phyloP scores from a whole-genome alignment of 371 early-diverging fungal species.

The Neoconidiobolus thromboides region DNA sequence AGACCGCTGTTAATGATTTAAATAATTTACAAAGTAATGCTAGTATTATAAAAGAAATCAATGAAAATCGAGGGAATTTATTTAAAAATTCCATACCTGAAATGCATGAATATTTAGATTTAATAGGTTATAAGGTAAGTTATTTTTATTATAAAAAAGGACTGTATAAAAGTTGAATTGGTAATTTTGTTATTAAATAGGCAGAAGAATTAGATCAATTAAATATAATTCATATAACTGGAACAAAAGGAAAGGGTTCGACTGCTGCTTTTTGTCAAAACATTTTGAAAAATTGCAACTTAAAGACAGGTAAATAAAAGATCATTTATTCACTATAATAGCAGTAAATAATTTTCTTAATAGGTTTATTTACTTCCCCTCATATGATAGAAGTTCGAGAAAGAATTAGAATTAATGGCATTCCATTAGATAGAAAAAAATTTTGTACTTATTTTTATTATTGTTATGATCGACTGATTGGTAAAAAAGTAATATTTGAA shows the following conservation, averaged over 20 bases:
- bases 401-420: conserved; percentile 80
- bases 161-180: background rate
- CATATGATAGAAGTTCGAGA: conserved; percentile 85
- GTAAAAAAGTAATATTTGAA: background rate
- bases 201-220: conserved; percentile 39
- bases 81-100: conserved; percentile 51
- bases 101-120: conserved; percentile 36
- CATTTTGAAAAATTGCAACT: conserved; percentile 23
- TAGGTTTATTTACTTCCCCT: conserved; percentile 81
- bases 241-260: conserved; percentile 80
- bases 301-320: too few species aligned
- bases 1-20: conserved; percentile 56
- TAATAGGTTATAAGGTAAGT: conserved; percentile 38
- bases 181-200: conserved; percentile 10
- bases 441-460: conserved; percentile 81
- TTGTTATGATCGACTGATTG: conserved; percentile 53
- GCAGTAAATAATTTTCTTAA: background rate
- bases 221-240: conserved; percentile 63
- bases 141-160: background rate
- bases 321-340: too few species aligned
- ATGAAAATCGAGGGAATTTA: conserved; percentile 43
- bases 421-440: conserved; percentile 42
- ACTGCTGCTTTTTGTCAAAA: conserved; percentile 52
- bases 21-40: conserved; percentile 69
- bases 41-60: conserved; percentile 44